Evolutionary conservation across 352 stramenopile genomes (phyloP), one percentile per base, ranked within the genome.

Genomic region (Globisporangium recalcitrans): DNA sequence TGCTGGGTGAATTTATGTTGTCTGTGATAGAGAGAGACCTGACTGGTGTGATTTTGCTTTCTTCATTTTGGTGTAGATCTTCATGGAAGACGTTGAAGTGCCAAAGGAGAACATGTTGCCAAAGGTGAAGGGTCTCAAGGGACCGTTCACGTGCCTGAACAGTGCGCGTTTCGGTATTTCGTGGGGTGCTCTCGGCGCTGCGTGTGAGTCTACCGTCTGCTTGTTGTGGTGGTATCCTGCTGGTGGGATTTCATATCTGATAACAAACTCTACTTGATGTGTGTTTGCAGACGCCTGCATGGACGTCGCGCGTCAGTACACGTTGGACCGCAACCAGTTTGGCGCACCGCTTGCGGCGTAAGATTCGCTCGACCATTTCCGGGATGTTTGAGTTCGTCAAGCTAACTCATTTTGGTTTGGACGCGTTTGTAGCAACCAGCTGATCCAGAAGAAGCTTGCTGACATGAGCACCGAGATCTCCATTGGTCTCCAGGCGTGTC

Each of bases 371-470:
- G 21, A 8, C 8, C 9, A 16, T 44, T 19, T 67, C 10, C 16
- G 40, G 9, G 3, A 6, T 8, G 6, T n/a, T n/a, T n/a, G n/a
- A n/a, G n/a, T n/a, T n/a, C n/a, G n/a, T n/a, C n/a, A n/a, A n/a
- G 6, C 38, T 42, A 53, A 47, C 9, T 10, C 24, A 5, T 27
- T 51, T 1, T 22, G 16, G 26, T 53, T 71, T 61, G 51, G 0
- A 21, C 58, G n/a, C 5, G 42, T 38, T 47, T 6, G 21, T 62
- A 91, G 82, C 38, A 99, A 99, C 76, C 96, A 99, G 73, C 71
- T 99, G 22, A 96, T 99, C 62, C 97, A 99, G 78, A 98, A 98
- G 77, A 99, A 99, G 70, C 75, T 99, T 48, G 96, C 95, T 1
- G 93, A 99, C 63, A 99, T 99, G 95, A 81, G 73, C 48, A 99